These are phyloP conservation scores for Boletus insuetus DNA, from an alignment of 768 basidiomycete genomes.

Conservation along the genomic window DNA sequence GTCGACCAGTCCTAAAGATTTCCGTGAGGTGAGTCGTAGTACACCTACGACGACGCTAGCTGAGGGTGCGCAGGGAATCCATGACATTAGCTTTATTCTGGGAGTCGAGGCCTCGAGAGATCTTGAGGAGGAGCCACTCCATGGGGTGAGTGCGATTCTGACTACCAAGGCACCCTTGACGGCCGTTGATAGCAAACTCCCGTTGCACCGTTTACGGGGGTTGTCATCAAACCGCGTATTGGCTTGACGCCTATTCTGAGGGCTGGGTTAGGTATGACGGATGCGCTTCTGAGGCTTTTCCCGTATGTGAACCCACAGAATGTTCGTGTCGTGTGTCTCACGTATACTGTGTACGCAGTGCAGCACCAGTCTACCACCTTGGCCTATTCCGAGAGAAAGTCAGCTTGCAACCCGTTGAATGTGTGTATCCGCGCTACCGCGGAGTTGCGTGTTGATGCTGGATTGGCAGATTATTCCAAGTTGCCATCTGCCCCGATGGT, in stretches of 20 bases:
- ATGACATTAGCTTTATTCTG: slow-evolving; percentile 70
- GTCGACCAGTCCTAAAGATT: slow-evolving; percentile 66
- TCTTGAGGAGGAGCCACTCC: slow-evolving; percentile 59
- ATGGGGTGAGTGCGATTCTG: slow-evolving; percentile 50
- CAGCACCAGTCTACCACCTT: slow-evolving; percentile 85
- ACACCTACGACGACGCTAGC: neutral
- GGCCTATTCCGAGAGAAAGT: slow-evolving; percentile 88
- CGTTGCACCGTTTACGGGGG: slow-evolving; percentile 75
- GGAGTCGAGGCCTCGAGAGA: slow-evolving; percentile 80
- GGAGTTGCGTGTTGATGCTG: neutral
- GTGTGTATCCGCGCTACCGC: slow-evolving; percentile 38
- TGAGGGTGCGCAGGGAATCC: slow-evolving; percentile 55
- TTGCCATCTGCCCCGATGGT: slow-evolving; percentile 72
- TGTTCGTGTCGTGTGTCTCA: neutral
- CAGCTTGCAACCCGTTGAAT: slow-evolving; percentile 88
- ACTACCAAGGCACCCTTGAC: neutral
- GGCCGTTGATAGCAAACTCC: slow-evolving; percentile 61
- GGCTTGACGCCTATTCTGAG: slow-evolving; percentile 90
- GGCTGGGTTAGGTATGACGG: slow-evolving; percentile 92
- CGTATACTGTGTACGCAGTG: slow-evolving; percentile 33
- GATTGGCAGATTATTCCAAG: slow-evolving; percentile 78
- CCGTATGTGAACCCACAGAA: slow-evolving; percentile 50
- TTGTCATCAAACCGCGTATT: slow-evolving; percentile 68
- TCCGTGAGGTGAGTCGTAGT: slow-evolving; percentile 60
- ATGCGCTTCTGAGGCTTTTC: slow-evolving; percentile 81